phyloP scores from a whole-genome alignment of 164 flowering plant genomes.

The Magnolia changhungtana region DNA sequence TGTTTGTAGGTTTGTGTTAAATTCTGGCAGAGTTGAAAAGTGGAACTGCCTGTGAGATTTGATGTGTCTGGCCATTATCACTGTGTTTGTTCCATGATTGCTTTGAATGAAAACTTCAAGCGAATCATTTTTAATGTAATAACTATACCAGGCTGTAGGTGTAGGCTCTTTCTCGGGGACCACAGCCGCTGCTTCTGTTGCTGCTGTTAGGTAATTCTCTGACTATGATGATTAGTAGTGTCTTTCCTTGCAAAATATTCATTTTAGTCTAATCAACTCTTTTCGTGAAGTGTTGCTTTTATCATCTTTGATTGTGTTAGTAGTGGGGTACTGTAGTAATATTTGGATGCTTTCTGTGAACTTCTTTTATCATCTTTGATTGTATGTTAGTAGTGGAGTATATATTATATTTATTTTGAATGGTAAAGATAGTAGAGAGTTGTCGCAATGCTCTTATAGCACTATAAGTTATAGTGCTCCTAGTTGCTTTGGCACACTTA shows the following conservation, averaged over 20 bases:
- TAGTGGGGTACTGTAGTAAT: neutral
- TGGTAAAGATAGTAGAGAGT: too few relatives aligned
- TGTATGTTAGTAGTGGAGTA: too few relatives aligned
- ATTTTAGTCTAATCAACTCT: neutral
- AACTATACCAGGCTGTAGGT: slow-evolving; percentile 73
- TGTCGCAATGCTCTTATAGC: too few relatives aligned
- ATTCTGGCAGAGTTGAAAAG: neutral
- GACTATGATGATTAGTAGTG: neutral
- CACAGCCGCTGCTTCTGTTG: slow-evolving; percentile 90
- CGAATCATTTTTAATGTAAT: neutral
- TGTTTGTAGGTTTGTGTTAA: neutral
- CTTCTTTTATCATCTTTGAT: too few relatives aligned
- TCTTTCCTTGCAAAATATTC: neutral
- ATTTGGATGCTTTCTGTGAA: too few relatives aligned
- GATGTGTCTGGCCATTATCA: neutral
- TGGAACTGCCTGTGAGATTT: neutral
- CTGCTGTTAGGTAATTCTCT: slow-evolving; percentile 73
- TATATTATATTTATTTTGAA: too few relatives aligned
- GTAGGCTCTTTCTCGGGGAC: slow-evolving; percentile 87
- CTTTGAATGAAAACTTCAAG: neutral
- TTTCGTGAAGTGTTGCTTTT: neutral
- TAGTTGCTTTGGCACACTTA: too few relatives aligned
- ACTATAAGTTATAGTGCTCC: too few relatives aligned
- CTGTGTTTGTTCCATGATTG: neutral
- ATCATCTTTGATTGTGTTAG: slow-evolving; percentile 1